Base-by-base conservation (phyloP, 306 rosid genomes). In the Rubus idaeus region DNA sequence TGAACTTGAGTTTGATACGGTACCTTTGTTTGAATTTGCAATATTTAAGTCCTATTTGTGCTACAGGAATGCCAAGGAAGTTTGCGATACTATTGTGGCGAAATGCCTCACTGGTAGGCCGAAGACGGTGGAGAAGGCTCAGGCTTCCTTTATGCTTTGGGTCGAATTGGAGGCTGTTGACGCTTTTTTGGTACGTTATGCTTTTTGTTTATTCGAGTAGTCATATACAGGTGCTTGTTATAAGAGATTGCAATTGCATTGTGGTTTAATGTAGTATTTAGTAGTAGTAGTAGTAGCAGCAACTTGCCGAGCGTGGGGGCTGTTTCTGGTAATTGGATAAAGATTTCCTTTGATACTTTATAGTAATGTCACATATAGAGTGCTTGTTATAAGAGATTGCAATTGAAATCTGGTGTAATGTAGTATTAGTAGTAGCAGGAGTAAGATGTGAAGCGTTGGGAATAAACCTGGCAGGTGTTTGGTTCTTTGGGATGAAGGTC, bases 51-150 rank as follows among this genome's bases (percentile, higher is more conserved):
- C 64, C 55, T 75, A 20, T 6, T 16, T 64, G 6, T 55, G n/a
- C 10, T 63, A 45, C 76, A 96, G 99, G 87, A 90, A 68, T 40
- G 98, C 86, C 21, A 96, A 96, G 84, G 99, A 96, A 79, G 91
- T 85, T 18, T 96, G 99, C 40, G 99, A 96, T 52, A 87, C 98
- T 5, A 79, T 96, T 77, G 97, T 88, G 78, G 97, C 97, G 1
- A 96, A 96, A 85, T 96, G 99, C 87, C 81, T 96, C 74, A 91
- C 99, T 5, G 99, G 99, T 49, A 86, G 99, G 88, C 94, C 99
- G 0, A 95, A 95, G 90, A 95, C 99, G 3, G 99, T 95, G 83
- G 99, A 95, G 88, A 95, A 95, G 80, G 97, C 99, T 76, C 99
- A 93, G 87, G 91, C 97, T 60, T 88, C 80, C 16, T 96, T 96